Conservation (phyloP, 108 stramenopile genomes). For the Skeletonema marinoi region DNA sequence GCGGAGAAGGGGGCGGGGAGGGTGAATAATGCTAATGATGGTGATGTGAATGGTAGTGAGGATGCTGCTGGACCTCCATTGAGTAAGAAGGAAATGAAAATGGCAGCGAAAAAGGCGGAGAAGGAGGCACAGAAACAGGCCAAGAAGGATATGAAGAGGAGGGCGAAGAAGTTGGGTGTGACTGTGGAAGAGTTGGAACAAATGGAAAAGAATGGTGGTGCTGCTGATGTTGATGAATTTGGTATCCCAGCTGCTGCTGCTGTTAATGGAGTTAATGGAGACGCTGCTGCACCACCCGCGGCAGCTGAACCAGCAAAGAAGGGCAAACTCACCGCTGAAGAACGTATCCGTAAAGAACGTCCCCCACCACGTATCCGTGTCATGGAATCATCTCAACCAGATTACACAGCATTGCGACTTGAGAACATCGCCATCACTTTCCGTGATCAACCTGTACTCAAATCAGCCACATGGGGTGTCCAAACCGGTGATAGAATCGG, state of each 20-base stretch:
- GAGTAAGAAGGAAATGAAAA: constrained; percentile 54
- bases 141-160: constrained; percentile 32
- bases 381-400: constrained; percentile 88
- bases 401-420: constrained; percentile 85
- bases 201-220: constrained; percentile 25
- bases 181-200: constrained; percentile 32
- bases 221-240: constrained; percentile 13
- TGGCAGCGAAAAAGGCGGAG: constrained; percentile 40
- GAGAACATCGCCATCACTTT: constrained; percentile 93
- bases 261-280: constrained; percentile 17
- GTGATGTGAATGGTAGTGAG: neutral
- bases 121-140: constrained; percentile 48
- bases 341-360: constrained; percentile 90
- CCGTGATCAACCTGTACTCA: constrained; percentile 91
- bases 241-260: constrained; percentile 14
- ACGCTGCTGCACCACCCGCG: neutral
- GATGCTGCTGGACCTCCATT: constrained; percentile 1
- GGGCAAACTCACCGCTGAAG: constrained; percentile 79
- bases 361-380: constrained; percentile 92
- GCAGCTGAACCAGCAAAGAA: constrained; percentile 4
- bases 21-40: constrained; percentile 1
- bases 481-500: constrained; percentile 96
- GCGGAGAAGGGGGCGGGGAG: constrained; percentile 22
- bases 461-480: constrained; percentile 94
- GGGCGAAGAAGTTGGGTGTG: constrained; percentile 40